phyloP scores from a whole-genome alignment of 2,329 filamentous ascomycete species.

The Aspergillus aculeatinus region DNA sequence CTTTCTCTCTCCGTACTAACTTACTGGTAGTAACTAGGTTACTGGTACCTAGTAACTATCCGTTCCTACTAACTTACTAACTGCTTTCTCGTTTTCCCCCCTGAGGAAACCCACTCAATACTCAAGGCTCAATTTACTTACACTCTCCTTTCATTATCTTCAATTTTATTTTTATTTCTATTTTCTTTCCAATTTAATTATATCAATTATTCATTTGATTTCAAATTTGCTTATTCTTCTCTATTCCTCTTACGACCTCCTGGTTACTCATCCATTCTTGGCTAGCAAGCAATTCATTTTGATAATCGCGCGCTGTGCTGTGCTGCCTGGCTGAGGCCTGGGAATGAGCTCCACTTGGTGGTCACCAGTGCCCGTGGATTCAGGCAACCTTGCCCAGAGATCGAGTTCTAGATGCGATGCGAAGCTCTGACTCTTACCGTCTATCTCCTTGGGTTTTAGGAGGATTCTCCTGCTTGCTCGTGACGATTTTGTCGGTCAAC shows the following conservation, averaged over 20 bases:
- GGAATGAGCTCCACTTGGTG: not conserved
- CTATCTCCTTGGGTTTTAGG: not conserved
- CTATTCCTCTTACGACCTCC: not conserved
- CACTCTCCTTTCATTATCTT: not conserved
- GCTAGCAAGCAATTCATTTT: not conserved
- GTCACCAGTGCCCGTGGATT: not conserved
- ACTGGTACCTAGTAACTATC: too few relatives aligned
- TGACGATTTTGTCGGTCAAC: slow-evolving; percentile 4
- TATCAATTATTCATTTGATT: too few relatives aligned
- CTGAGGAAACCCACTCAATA: not conserved
- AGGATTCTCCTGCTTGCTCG: not conserved
- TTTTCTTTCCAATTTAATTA: too few relatives aligned
- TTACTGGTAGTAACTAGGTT: too few relatives aligned
- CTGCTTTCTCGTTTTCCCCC: not conserved
- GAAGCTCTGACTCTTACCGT: slow-evolving; percentile 5
- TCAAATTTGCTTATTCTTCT: too few relatives aligned
- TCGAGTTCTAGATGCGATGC: slow-evolving; percentile 3
- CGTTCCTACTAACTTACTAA: slow-evolving; percentile 1
- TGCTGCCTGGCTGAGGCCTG: slow-evolving; percentile 9
- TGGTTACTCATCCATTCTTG: not conserved
- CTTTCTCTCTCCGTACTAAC: too few relatives aligned
- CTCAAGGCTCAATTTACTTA: too few relatives aligned
- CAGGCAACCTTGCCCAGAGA: slow-evolving; percentile 6
- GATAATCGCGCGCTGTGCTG: not conserved
- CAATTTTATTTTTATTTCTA: not conserved